Conservation (phyloP, 495 filamentous ascomycete genomes). For the Pyronema domesticum region DNA sequence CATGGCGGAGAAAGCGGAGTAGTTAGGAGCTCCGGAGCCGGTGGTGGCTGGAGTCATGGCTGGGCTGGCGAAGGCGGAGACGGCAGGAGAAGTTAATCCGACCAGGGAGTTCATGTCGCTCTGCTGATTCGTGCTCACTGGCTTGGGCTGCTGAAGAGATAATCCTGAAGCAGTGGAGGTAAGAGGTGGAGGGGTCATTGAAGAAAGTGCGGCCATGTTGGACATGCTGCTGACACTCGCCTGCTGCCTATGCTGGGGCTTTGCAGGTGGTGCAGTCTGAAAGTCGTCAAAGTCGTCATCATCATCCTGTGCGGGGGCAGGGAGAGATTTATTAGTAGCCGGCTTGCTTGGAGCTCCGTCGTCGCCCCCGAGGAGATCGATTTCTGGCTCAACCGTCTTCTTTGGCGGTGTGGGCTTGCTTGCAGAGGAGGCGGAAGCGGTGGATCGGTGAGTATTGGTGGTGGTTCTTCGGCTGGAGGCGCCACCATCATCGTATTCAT, state of each 20-base stretch:
- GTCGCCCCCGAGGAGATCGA: constrained; percentile 80
- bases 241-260: constrained; percentile 26
- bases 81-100: constrained; percentile 45
- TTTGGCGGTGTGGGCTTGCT: constrained; percentile 37
- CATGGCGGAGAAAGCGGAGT: constrained; percentile 22
- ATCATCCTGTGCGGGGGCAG: constrained; percentile 39
- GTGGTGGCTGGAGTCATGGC: constrained; percentile 33
- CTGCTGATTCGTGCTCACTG: constrained; percentile 61
- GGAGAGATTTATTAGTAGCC: constrained; percentile 31
- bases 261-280: constrained; percentile 66
- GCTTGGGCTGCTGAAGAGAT: constrained; percentile 57
- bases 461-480: constrained; percentile 16
- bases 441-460: constrained; percentile 31
- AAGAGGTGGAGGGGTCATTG: constrained; percentile 26
- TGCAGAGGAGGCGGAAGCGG: constrained; percentile 28
- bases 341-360: constrained; percentile 39
- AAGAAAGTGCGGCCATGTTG: constrained; percentile 25
- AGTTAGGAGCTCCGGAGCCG: constrained; percentile 3
- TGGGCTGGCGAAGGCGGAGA: constrained; percentile 42
- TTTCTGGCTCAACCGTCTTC: constrained; percentile 56
- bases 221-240: neutral
- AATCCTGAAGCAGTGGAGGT: constrained; percentile 42
- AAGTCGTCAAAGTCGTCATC: constrained; percentile 99
- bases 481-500: constrained; percentile 77
- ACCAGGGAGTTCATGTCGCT: constrained; percentile 63